Percentiles rank a stretch among this genome's conserved stretches.
phyloP scores from a whole-genome alignment of 2,329 filamentous ascomycete genomes.

The Pseudonectria buxi region DNA sequence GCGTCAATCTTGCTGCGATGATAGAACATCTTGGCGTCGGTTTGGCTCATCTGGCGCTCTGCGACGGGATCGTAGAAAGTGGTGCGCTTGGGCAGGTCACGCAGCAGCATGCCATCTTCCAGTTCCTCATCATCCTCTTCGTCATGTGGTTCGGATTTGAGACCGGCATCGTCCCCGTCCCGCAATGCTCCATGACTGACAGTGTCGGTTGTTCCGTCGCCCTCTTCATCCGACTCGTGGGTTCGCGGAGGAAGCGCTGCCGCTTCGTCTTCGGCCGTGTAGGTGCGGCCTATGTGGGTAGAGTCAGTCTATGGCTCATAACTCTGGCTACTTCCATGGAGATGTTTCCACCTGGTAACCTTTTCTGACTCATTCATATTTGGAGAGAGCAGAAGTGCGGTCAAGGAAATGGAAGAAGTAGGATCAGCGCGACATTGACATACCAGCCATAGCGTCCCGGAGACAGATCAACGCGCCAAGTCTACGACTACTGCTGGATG shows the following conservation, averaged over 20 bases:
- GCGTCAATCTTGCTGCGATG: constrained; percentile 71
- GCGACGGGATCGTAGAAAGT: constrained; percentile 90
- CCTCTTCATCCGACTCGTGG: constrained; percentile 27
- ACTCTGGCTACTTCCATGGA: too few species aligned
- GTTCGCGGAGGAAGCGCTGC: constrained; percentile 18
- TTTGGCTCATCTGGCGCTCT: constrained; percentile 90
- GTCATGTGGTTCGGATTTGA: constrained; percentile 13
- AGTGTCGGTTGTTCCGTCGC: constrained; percentile 18
- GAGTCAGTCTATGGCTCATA: too few species aligned
- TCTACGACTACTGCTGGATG: too few species aligned
- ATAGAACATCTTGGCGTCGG: constrained; percentile 93
- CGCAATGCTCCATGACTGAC: constrained; percentile 17
- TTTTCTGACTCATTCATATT: too few species aligned
- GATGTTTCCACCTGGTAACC: too few species aligned
- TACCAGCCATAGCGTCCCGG: too few species aligned
- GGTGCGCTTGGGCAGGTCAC: constrained; percentile 62
- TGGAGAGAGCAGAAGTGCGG: too few species aligned
- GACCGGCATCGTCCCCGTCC: constrained; percentile 15
- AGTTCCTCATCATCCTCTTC: constrained; percentile 26
- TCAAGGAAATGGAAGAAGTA: too few species aligned
- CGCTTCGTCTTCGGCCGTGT: constrained; percentile 16
- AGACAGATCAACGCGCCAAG: too few species aligned
- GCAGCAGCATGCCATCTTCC: constrained; percentile 51
- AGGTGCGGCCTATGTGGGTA: constrained; percentile 5
- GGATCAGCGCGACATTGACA: too few species aligned